phyloP scores from a whole-genome alignment of 2,329 filamentous ascomycete genomes.

The Dactylellina drechsleri region DNA sequence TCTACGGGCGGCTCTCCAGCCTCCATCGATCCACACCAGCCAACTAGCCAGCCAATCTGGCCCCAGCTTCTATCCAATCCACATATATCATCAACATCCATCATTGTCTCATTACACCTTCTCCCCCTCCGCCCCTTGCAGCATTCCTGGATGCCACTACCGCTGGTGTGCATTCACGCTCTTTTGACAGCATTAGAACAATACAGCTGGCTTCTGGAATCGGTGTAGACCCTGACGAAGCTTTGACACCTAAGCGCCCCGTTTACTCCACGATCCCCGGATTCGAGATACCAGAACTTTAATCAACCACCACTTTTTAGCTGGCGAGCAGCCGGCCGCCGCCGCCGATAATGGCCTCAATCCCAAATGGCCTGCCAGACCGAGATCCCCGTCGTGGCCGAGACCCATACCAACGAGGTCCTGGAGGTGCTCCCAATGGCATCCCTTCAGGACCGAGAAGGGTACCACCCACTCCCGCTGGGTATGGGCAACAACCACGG shows the following conservation, averaged over 20 bases:
- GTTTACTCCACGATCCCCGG: neutral
- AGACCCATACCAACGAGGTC: constrained; percentile 43
- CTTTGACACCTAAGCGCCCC: too few species aligned
- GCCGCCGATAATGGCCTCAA: constrained; percentile 27
- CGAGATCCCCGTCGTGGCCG: constrained; percentile 52
- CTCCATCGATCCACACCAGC: neutral
- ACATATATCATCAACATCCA: neutral
- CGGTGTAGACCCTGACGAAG: too few species aligned
- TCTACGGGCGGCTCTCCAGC: neutral
- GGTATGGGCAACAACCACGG: constrained; percentile 8
- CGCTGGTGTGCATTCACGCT: neutral
- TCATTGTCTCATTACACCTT: neutral
- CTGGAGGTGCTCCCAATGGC: constrained; percentile 11
- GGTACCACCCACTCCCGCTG: constrained; percentile 21
- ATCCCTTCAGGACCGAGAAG: constrained; percentile 33
- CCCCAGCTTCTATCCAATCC: constrained; percentile 16
- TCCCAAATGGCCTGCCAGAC: constrained; percentile 49
- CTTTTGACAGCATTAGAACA: neutral
- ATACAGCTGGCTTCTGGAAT: too few species aligned
- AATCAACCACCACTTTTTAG: neutral
- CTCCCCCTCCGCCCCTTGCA: constrained; percentile 15
- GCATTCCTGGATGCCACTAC: neutral
- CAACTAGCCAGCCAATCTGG: constrained; percentile 17
- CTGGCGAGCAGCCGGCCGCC: too few species aligned
- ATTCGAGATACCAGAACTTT: neutral